phyloP scores from a whole-genome alignment of 2,329 filamentous ascomycete genomes.

The Salinomyces thailandicus region DNA sequence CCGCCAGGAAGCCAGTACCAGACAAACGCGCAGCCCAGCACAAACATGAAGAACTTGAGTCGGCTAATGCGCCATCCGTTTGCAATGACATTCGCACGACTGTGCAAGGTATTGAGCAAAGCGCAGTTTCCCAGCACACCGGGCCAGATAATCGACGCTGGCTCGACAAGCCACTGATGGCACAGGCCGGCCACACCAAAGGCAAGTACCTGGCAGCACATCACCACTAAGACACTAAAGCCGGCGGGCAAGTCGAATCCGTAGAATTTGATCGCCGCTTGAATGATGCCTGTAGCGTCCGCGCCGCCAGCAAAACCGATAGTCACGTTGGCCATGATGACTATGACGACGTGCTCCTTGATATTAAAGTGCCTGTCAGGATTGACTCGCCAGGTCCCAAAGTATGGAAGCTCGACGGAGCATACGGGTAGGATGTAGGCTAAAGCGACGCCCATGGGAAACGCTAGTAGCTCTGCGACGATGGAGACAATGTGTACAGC shows the following conservation, averaged over 20 bases:
- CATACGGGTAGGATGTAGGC: slow-evolving; percentile 54
- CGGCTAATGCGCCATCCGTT: slow-evolving; percentile 56
- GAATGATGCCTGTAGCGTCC: slow-evolving; percentile 47
- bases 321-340: slow-evolving; percentile 32
- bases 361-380: slow-evolving; percentile 41
- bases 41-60: slow-evolving; percentile 72
- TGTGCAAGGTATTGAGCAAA: slow-evolving; percentile 76
- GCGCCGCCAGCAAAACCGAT: slow-evolving; percentile 50
- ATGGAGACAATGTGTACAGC: slow-evolving; percentile 83
- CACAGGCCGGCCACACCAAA: slow-evolving; percentile 80
- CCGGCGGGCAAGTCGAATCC: slow-evolving; percentile 64
- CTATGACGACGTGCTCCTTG: slow-evolving; percentile 46
- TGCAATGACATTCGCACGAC: slow-evolving; percentile 66
- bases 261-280: slow-evolving; percentile 84
- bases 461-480: slow-evolving; percentile 74
- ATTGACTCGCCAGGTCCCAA: slow-evolving; percentile 23
- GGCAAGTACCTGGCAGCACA: slow-evolving; percentile 78
- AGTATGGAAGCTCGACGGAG: slow-evolving; percentile 41
- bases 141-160: slow-evolving; percentile 86
- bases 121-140: slow-evolving; percentile 78
- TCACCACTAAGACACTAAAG: slow-evolving; percentile 72
- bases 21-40: slow-evolving; percentile 59
- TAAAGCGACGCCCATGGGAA: slow-evolving; percentile 73
- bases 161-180: slow-evolving; percentile 69
- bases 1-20: slow-evolving; percentile 78